Evolutionary conservation across 768 basidiomycete genomes (phyloP).

Genomic region (Daedalea quercina): DNA sequence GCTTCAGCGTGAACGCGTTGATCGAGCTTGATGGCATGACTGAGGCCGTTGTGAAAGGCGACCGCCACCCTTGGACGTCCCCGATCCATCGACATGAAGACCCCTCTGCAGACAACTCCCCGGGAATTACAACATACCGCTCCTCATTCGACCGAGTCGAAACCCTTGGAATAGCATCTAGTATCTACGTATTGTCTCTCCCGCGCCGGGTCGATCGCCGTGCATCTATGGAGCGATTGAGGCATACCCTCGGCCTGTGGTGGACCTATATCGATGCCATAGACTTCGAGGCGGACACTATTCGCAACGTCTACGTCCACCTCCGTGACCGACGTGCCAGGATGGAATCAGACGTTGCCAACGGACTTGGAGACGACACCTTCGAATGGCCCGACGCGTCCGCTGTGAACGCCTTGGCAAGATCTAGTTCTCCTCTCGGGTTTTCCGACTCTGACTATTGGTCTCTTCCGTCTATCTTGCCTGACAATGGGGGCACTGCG

Average conservation of each 20-base stretch:
- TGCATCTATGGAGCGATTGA: constrained; percentile 49
- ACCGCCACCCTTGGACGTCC: background rate
- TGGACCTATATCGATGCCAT: constrained; percentile 53
- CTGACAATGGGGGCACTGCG: background rate
- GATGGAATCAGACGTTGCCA: background rate
- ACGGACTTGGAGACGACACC: background rate
- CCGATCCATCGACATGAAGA: background rate
- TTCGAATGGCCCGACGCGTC: constrained; percentile 20
- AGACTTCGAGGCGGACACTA: constrained; percentile 30
- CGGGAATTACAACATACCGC: background rate
- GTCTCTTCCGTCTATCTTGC: constrained; percentile 2
- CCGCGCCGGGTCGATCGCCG: constrained; percentile 49
- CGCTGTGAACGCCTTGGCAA: constrained; percentile 3
- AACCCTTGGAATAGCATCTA: constrained; percentile 32
- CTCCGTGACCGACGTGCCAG: constrained; percentile 25
- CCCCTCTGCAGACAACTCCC: too few species aligned
- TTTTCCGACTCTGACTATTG: constrained; percentile 16
- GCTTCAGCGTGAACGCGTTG: background rate
- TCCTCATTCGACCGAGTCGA: background rate
- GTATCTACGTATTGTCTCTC: constrained; percentile 56
- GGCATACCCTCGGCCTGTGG: constrained; percentile 35
- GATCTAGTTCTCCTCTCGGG: constrained; percentile 4
- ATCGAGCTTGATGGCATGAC: background rate
- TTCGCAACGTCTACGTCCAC: constrained; percentile 36
- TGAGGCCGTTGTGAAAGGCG: background rate